These are phyloP conservation scores for Tylopilus subfusipes DNA, from an alignment of 768 basidiomycete species.

Conservation along the genomic window DNA sequence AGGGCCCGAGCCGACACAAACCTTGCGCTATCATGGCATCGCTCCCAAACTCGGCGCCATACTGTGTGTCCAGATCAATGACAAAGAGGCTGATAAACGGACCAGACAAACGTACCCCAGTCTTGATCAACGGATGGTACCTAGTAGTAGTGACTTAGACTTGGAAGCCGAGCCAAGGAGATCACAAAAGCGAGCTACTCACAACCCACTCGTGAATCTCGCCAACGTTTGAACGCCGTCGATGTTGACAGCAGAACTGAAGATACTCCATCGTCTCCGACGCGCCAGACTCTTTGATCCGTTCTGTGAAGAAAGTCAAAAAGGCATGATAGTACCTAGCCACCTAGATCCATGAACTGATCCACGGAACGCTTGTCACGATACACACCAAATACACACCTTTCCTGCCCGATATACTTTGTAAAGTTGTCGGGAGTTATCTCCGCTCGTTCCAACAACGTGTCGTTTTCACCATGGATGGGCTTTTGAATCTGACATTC, in stretches of 20 bases:
- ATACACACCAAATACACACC: slow-evolving; percentile 41
- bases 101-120: slow-evolving; percentile 43
- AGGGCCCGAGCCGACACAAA: slow-evolving; percentile 12
- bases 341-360: slow-evolving; percentile 29
- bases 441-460: slow-evolving; percentile 8
- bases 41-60: slow-evolving; percentile 51
- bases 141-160: slow-evolving; percentile 26
- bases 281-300: slow-evolving; percentile 37
- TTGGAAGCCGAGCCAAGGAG: not conserved
- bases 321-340: slow-evolving; percentile 34
- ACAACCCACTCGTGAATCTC: slow-evolving; percentile 36
- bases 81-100: not conserved
- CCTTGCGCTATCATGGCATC: slow-evolving; percentile 50
- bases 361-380: slow-evolving; percentile 28
- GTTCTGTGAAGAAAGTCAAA: slow-evolving; percentile 39
- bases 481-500: slow-evolving; percentile 39
- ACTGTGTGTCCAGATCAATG: slow-evolving; percentile 32
- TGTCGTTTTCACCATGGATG: slow-evolving; percentile 34
- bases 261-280: slow-evolving; percentile 45
- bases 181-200: slow-evolving; percentile 13
- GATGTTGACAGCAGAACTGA: slow-evolving; percentile 33
- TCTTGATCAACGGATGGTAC: slow-evolving; percentile 53
- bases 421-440: slow-evolving; percentile 48
- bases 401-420: slow-evolving; percentile 45
- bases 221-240: slow-evolving; percentile 33